These are phyloP conservation scores for Penicillium ochrochloron DNA, from an alignment of 495 filamentous ascomycete species.

Conservation along the genomic window DNA sequence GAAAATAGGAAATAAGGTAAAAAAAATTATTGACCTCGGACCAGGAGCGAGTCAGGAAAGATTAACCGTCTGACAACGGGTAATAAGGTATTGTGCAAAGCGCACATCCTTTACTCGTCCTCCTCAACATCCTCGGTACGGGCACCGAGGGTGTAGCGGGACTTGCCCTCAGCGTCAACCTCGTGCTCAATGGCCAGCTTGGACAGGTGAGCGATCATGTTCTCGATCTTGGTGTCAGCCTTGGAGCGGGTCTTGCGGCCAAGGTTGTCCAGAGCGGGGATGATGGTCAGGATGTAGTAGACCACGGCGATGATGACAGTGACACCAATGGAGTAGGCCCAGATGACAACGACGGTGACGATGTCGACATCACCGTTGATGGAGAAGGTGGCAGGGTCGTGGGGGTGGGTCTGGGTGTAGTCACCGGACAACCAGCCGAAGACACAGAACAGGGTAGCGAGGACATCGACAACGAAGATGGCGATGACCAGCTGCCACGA, in stretches of 20 bases:
- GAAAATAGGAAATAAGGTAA: constrained; percentile 34
- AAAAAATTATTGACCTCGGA: constrained; percentile 37
- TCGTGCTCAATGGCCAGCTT: constrained; percentile 78
- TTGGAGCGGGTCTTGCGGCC: constrained; percentile 77
- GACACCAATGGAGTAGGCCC: constrained; percentile 77
- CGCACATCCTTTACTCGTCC: constrained; percentile 58
- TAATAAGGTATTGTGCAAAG: constrained; percentile 7
- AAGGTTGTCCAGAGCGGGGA: constrained; percentile 72
- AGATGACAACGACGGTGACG: constrained; percentile 79
- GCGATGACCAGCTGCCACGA: constrained; percentile 74
- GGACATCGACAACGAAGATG: constrained; percentile 71
- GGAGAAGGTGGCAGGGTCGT: constrained; percentile 52
- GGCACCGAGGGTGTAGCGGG: constrained; percentile 63
- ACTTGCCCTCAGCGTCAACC: constrained; percentile 56
- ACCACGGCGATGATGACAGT: constrained; percentile 78
- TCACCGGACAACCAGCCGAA: constrained; percentile 70
- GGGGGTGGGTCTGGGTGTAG: constrained; percentile 49
- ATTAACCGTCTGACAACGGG: constrained; percentile 1
- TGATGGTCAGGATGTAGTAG: constrained; percentile 73
- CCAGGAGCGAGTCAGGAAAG: constrained; percentile 39
- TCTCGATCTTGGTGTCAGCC: constrained; percentile 79
- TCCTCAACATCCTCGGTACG: constrained; percentile 70
- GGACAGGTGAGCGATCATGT: constrained; percentile 74
- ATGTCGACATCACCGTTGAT: constrained; percentile 67
- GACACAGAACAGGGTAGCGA: constrained; percentile 73